phyloP scores from a whole-genome alignment of 192 early-diverging fungal genomes.

The Coemansia sp. region DNA sequence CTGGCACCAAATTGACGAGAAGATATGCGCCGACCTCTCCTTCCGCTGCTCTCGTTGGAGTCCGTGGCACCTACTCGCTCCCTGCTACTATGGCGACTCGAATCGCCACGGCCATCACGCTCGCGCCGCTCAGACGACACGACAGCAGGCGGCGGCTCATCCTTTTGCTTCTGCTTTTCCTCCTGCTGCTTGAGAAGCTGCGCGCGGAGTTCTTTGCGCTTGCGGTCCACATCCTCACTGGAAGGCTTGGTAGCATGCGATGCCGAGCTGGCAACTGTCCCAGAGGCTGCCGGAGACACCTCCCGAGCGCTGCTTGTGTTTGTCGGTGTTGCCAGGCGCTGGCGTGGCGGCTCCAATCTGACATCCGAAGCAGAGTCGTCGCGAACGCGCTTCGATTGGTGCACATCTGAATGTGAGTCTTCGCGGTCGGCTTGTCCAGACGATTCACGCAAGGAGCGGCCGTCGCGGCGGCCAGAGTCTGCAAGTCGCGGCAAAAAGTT shows the following conservation, averaged over 20 bases:
- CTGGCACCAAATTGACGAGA: neutral
- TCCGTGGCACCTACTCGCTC: slow-evolving; percentile 5
- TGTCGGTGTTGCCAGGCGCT: slow-evolving; percentile 9
- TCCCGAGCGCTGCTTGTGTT: neutral
- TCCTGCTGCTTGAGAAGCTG: slow-evolving; percentile 43
- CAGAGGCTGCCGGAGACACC: neutral
- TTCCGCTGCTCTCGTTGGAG: neutral
- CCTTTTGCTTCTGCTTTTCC: slow-evolving; percentile 32
- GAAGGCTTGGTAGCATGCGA: slow-evolving; percentile 15
- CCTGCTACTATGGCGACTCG: slow-evolving; percentile 14
- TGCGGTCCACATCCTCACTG: slow-evolving; percentile 30
- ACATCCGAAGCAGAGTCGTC: slow-evolving; percentile 9
- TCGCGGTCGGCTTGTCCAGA: slow-evolving; percentile 14
- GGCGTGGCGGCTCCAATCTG: slow-evolving; percentile 20
- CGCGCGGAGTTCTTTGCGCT: slow-evolving; percentile 43
- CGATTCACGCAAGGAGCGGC: slow-evolving; percentile 24
- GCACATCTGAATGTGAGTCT: slow-evolving; percentile 4
- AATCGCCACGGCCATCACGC: slow-evolving; percentile 2
- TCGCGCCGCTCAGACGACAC: neutral
- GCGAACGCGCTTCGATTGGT: slow-evolving; percentile 13
- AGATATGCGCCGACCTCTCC: neutral
- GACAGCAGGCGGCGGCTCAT: neutral
- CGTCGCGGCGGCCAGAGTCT: slow-evolving; percentile 23
- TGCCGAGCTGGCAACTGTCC: neutral
- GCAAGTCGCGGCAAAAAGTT: neutral